These are phyloP conservation scores for Comarum palustre DNA, from an alignment of 306 rosid species.

Conservation along the genomic window DNA sequence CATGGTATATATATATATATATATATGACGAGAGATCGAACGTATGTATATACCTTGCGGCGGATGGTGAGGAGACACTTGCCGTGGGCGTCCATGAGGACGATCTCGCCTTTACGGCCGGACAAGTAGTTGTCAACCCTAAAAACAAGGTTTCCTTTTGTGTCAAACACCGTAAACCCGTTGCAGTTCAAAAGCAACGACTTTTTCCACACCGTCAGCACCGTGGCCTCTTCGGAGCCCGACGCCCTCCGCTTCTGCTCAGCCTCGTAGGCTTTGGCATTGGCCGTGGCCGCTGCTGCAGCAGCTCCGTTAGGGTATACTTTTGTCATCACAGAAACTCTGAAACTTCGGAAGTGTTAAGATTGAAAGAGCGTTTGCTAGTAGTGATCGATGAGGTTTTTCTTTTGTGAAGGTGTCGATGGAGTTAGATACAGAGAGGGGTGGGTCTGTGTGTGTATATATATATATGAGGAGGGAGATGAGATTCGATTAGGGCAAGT, in stretches of 20 bases:
- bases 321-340: constrained; percentile 43
- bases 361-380: no score
- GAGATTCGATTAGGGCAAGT: neutral
- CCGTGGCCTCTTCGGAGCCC: constrained; percentile 17
- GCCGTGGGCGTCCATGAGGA: constrained; percentile 80
- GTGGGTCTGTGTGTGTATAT: neutral
- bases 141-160: constrained; percentile 50
- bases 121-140: constrained; percentile 68
- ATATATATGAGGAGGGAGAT: neutral
- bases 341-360: neutral
- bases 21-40: neutral
- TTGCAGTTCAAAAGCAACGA: constrained; percentile 59
- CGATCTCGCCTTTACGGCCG: constrained; percentile 42
- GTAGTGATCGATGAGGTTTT: neutral
- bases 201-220: constrained; percentile 76
- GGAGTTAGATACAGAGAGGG: neutral
- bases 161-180: constrained; percentile 74
- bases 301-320: constrained; percentile 55
- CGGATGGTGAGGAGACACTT: constrained; percentile 69
- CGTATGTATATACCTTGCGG: constrained; percentile 42
- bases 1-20: neutral
- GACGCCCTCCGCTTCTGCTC: neutral
- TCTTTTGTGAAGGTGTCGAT: neutral
- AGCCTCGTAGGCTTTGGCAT: constrained; percentile 4
- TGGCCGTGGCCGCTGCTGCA: neutral